These are phyloP conservation scores for Coemansia sp. DNA, from an alignment of 192 early-diverging fungal genomes.

Conservation along the genomic window DNA sequence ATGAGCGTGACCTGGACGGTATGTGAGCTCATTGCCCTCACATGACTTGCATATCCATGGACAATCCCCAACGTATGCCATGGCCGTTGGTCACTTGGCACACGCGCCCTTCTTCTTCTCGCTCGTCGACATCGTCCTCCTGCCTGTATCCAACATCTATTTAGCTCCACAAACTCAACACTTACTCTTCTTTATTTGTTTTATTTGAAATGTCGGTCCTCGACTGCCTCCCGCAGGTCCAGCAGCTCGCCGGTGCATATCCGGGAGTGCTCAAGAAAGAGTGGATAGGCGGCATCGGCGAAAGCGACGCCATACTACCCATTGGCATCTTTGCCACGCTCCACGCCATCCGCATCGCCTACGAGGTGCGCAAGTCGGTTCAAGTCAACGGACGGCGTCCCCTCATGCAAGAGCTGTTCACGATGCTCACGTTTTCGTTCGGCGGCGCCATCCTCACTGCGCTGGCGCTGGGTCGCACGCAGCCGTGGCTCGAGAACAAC, in stretches of 20 bases:
- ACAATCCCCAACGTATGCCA: too few species aligned
- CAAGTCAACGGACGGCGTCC: constrained; percentile 39
- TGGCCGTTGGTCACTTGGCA: too few species aligned
- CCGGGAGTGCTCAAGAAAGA: constrained; percentile 30
- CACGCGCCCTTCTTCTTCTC: not conserved
- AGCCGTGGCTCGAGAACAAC: constrained; percentile 57
- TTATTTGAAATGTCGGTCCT: constrained; percentile 13
- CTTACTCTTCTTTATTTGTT: too few species aligned
- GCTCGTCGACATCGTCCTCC: too few species aligned
- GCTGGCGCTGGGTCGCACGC: constrained; percentile 50
- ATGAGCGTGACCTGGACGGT: too few species aligned
- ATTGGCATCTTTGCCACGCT: constrained; percentile 58
- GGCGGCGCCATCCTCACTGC: constrained; percentile 57
- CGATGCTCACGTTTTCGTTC: constrained; percentile 58
- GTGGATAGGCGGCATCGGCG: constrained; percentile 31
- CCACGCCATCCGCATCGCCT: constrained; percentile 56
- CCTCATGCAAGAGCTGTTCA: constrained; percentile 50
- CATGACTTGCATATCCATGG: too few species aligned
- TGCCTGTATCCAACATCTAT: too few species aligned
- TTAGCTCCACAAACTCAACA: not conserved
- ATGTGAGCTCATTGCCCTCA: too few species aligned
- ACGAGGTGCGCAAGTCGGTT: constrained; percentile 58
- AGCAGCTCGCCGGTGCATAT: constrained; percentile 38
- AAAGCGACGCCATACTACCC: constrained; percentile 30
- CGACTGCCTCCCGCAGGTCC: constrained; percentile 23